These are phyloP conservation scores for Kwoniella shandongensis DNA, from an alignment of 768 basidiomycete species.

Conservation along the genomic window DNA sequence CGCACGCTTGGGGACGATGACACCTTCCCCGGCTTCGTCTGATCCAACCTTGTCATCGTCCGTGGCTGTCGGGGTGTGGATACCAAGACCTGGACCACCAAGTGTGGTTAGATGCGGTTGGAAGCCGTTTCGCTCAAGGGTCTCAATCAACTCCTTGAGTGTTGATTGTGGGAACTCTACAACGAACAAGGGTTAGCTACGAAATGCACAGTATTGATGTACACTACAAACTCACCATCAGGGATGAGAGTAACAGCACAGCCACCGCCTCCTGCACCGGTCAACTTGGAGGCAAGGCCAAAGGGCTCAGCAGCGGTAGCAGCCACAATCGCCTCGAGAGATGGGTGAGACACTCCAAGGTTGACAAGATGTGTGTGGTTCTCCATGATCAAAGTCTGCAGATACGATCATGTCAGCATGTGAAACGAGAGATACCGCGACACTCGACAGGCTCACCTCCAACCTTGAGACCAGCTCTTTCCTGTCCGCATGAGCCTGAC, in stretches of 20 bases:
- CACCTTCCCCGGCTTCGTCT: slow-evolving; percentile 31
- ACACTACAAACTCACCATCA: slow-evolving; percentile 65
- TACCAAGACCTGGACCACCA: slow-evolving; percentile 87
- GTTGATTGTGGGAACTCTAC: slow-evolving; percentile 70
- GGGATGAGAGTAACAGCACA: slow-evolving; percentile 94
- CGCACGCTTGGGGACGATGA: slow-evolving; percentile 38
- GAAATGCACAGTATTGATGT: no score
- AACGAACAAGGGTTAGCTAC: neutral
- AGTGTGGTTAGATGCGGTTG: slow-evolving; percentile 86
- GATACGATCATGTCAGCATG: slow-evolving; percentile 4
- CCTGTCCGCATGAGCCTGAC: slow-evolving; percentile 69
- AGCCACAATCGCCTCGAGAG: slow-evolving; percentile 76
- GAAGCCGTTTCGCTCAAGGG: slow-evolving; percentile 67
- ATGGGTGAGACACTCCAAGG: slow-evolving; percentile 87
- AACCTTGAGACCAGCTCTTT: slow-evolving; percentile 65
- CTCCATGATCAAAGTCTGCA: slow-evolving; percentile 75
- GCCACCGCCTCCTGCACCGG: slow-evolving; percentile 97
- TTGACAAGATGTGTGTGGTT: slow-evolving; percentile 82
- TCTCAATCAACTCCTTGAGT: slow-evolving; percentile 63
- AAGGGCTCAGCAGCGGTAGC: slow-evolving; percentile 67
- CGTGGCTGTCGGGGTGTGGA: slow-evolving; percentile 50
- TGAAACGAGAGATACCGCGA: neutral
- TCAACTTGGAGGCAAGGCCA: slow-evolving; percentile 74
- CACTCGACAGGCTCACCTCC: slow-evolving; percentile 62
- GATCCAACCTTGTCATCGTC: slow-evolving; percentile 6